phyloP scores from a whole-genome alignment of 306 rosid species.

The Astragalus glycyphyllos region DNA sequence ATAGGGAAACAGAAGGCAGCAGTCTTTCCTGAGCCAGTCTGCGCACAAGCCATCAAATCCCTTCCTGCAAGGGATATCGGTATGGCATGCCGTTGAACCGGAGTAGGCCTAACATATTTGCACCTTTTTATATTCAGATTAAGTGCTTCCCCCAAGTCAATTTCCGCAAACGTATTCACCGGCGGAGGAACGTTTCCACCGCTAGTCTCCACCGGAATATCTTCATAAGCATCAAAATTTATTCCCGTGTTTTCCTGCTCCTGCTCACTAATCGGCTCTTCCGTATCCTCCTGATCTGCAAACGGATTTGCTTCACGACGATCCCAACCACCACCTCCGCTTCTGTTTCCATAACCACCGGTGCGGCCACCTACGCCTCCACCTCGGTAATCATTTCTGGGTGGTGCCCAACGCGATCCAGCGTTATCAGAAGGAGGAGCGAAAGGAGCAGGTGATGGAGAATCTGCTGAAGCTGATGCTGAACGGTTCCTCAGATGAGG shows the following conservation, averaged over 20 bases:
- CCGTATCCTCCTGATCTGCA: conserved; percentile 61
- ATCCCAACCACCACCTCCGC: conserved; percentile 77
- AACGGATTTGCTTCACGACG: conserved; percentile 83
- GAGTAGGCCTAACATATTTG: conserved; percentile 87
- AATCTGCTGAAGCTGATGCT: conserved; percentile 43
- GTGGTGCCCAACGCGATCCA: conserved; percentile 59
- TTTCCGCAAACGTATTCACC: conserved; percentile 86
- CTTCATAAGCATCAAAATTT: conserved; percentile 86
- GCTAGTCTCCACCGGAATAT: conserved; percentile 86
- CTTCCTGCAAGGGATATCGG: conserved; percentile 83
- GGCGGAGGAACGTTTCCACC: conserved; percentile 79
- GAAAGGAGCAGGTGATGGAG: conserved; percentile 48
- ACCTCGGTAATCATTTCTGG: conserved; percentile 58
- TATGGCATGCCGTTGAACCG: conserved; percentile 86
- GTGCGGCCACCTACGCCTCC: conserved; percentile 43
- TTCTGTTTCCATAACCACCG: conserved; percentile 62
- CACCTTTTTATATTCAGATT: conserved; percentile 76
- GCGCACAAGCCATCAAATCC: conserved; percentile 95
- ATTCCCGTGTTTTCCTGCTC: conserved; percentile 75
- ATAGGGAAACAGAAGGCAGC: conserved; percentile 95
- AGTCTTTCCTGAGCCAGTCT: conserved; percentile 92
- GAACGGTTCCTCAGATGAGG: conserved; percentile 80
- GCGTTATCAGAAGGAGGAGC: conserved; percentile 26
- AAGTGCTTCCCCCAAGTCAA: conserved; percentile 85
- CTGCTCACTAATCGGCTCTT: conserved; percentile 54